Evolutionary conservation across 2,329 filamentous ascomycete species (phyloP).

Genomic region (Fusarium redolens): DNA sequence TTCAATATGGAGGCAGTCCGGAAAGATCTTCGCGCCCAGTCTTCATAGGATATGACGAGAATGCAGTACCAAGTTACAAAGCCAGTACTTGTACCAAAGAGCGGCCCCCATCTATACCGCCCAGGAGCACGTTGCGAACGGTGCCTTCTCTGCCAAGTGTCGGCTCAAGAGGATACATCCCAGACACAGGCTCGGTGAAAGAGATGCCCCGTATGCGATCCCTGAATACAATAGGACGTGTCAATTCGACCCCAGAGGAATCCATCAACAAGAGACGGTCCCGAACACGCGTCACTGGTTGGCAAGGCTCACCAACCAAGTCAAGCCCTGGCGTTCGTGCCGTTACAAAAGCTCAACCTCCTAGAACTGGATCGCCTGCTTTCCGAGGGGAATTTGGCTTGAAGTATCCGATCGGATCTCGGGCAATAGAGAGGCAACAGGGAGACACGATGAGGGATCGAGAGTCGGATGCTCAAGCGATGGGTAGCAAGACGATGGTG

Average conservation of each 20-base stretch:
- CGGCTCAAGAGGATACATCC: neutral
- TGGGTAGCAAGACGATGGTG: slow-evolving; percentile 64
- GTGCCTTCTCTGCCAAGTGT: slow-evolving; percentile 44
- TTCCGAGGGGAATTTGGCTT: neutral
- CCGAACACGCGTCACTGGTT: slow-evolving; percentile 30
- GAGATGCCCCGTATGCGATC: slow-evolving; percentile 42
- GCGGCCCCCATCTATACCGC: slow-evolving; percentile 26
- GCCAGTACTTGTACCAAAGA: neutral
- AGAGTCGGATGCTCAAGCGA: slow-evolving; percentile 48
- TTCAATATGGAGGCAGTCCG: neutral
- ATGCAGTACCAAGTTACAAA: slow-evolving; percentile 19
- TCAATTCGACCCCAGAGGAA: slow-evolving; percentile 31
- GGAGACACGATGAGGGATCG: neutral
- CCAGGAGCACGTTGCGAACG: slow-evolving; percentile 35
- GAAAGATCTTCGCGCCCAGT: neutral
- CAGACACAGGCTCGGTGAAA: neutral
- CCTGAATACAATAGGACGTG: slow-evolving; percentile 39
- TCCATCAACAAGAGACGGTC: slow-evolving; percentile 36
- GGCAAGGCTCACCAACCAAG: slow-evolving; percentile 40
- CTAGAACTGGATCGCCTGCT: slow-evolving; percentile 12
- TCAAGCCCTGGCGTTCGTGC: slow-evolving; percentile 45
- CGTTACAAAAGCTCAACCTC: slow-evolving; percentile 27
- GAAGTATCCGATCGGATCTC: slow-evolving; percentile 4
- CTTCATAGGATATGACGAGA: slow-evolving; percentile 27
- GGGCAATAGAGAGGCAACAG: slow-evolving; percentile 4